These are phyloP conservation scores for Candida ipomoeae DNA, from an alignment of 805 yeast genomes.

Conservation along the genomic window DNA sequence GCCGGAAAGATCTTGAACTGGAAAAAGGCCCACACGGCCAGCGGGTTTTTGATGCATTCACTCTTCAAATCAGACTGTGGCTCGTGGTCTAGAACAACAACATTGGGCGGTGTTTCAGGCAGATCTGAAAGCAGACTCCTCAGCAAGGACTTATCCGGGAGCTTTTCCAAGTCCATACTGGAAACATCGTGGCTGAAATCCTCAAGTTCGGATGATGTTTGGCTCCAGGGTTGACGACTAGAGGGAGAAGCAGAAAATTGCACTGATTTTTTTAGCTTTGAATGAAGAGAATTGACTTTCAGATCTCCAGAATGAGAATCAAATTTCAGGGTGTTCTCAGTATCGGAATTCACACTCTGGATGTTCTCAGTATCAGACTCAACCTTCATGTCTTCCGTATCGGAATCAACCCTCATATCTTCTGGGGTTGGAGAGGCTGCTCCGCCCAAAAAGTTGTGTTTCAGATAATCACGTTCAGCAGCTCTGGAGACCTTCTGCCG, in stretches of 20 bases:
- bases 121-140: neutral
- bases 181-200: slow-evolving; percentile 17
- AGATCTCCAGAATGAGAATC: no score
- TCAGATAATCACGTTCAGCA: neutral
- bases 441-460: neutral
- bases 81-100: slow-evolving; percentile 12
- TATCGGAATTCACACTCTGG: neutral
- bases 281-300: no score
- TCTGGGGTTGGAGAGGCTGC: no score
- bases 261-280: neutral
- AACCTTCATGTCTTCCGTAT: neutral
- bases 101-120: neutral
- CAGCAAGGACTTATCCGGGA: neutral
- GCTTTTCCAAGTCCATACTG: slow-evolving; percentile 7
- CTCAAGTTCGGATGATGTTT: slow-evolving; percentile 21
- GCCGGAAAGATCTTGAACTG: slow-evolving; percentile 53
- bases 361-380: neutral
- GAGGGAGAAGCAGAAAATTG: neutral
- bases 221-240: slow-evolving; percentile 4
- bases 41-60: slow-evolving; percentile 13
- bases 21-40: slow-evolving; percentile 53
- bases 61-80: slow-evolving; percentile 5
- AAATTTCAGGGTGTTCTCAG: no score
- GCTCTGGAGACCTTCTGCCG: neutral
- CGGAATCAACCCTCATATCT: no score